Evolutionary conservation across 768 basidiomycete genomes (phyloP), one percentile per base, ranked within the genome.

Genomic region (Amanita jacksonii): DNA sequence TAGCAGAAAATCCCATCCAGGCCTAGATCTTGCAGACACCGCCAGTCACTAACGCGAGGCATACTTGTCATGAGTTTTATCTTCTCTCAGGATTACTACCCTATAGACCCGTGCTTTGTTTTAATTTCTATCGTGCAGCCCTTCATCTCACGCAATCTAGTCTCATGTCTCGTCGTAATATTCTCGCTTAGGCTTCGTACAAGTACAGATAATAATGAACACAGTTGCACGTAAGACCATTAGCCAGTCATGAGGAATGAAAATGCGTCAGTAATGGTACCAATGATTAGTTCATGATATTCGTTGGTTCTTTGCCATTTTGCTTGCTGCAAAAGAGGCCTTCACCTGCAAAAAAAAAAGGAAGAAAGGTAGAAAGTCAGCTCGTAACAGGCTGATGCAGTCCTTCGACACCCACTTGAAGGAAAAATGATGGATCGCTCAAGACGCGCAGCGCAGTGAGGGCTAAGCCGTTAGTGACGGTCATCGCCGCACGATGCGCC

Each of bases 401-500:
- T n/a, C 16, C 12, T 5, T 27, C 5, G 15, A 44, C 4, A 46
- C 66, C 45, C 50, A 81, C 85, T 66, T 75, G 59, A 9, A 56
- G 51, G 48, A 71, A 76, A 56, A 85, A 85, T n/a, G 51, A 55
- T 3, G 68, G 63, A 46, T 86, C 79, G 6, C 66, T 65, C 5
- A 86, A 60, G 5, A 80, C 65, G 13, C 74, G 72, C 49, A 82
- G 69, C 1, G 74, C 81, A 3, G 74, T 77, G 45, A 72, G 62
- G 3, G 85, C 81, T 27, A 87, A 59, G 16, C 70, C 78, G 51
- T 80, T 82, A 24, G 74, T 67, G 22, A 77, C 62, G 6, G 59
- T 54, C 57, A 88, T 69, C 23, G 75, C 75, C 16, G 68, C 67
- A 35, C 66, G 66, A 53, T 87, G 85, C 10, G 85, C 85, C 48